These are phyloP conservation scores for Citeromyces matritensis DNA, from an alignment of 805 yeast species.

Conservation along the genomic window DNA sequence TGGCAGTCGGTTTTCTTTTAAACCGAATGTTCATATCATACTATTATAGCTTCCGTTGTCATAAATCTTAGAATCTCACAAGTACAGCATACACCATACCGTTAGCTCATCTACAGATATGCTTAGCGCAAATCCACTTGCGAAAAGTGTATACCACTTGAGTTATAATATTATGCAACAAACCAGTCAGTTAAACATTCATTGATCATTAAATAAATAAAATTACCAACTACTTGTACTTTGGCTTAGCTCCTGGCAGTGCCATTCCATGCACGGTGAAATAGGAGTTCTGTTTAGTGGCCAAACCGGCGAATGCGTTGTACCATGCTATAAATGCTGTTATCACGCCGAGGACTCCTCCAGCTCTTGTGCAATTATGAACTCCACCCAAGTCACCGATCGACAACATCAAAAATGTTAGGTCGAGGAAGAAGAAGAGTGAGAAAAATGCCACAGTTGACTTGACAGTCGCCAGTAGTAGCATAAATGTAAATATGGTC, in stretches of 20 bases:
- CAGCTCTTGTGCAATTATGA: conserved; percentile 26
- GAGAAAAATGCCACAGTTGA: conserved; percentile 35
- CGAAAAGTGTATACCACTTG: too few species aligned
- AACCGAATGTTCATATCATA: too few species aligned
- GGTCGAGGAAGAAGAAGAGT: conserved; percentile 35
- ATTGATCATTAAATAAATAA: too few species aligned
- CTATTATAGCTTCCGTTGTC: too few species aligned
- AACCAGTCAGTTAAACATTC: too few species aligned
- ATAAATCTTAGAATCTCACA: too few species aligned
- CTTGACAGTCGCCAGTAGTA: conserved; percentile 42
- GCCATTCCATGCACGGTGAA: conserved; percentile 19
- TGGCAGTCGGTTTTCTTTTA: too few species aligned
- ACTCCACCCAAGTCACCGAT: conserved; percentile 36
- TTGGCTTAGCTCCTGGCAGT: conserved; percentile 10
- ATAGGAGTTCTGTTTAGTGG: conserved; percentile 51
- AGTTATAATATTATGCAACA: too few species aligned
- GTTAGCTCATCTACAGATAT: too few species aligned
- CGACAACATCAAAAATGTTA: conserved; percentile 35
- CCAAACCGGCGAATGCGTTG: conserved; percentile 57
- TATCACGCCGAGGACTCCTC: conserved; percentile 50
- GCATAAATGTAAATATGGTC: conserved; percentile 47
- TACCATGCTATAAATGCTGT: conserved; percentile 54
- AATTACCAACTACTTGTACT: too few species aligned
- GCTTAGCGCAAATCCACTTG: too few species aligned
- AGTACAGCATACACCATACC: too few species aligned